A percentile compares a stretch with the other conserved stretches of the same genome.
Evolutionary conservation across 2,329 filamentous ascomycete genomes (phyloP).

Genomic region (Neophaeococcomyces aloes): DNA sequence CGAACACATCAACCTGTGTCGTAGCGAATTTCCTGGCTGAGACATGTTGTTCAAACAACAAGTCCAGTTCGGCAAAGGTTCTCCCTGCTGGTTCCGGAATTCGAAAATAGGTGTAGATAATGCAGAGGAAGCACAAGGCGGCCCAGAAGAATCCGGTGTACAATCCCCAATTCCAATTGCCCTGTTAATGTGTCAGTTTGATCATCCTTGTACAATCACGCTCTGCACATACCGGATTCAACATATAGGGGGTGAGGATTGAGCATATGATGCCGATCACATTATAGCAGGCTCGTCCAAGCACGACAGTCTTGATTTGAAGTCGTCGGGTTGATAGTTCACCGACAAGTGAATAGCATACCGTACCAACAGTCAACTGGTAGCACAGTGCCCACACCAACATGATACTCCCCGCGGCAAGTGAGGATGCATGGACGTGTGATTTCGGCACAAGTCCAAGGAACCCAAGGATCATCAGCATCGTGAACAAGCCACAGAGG

Average conservation of each 20-base stretch:
- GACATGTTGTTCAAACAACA: conserved; percentile 67
- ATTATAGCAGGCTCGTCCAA: conserved; percentile 73
- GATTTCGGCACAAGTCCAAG: conserved; percentile 53
- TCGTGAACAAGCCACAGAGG: conserved; percentile 58
- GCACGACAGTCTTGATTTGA: conserved; percentile 83
- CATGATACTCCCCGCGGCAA: conserved; percentile 80
- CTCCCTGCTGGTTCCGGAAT: conserved; percentile 70
- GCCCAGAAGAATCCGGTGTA: conserved; percentile 84
- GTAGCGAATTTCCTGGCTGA: conserved; percentile 61
- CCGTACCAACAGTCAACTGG: conserved; percentile 77
- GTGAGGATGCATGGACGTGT: conserved; percentile 45
- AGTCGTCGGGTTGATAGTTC: conserved; percentile 74
- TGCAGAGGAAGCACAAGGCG: conserved; percentile 67
- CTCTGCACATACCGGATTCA: conserved; percentile 55
- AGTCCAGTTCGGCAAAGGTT: conserved; percentile 75
- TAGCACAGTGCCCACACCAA: conserved; percentile 72
- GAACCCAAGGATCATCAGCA: conserved; percentile 79
- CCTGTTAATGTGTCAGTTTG: conserved; percentile 37
- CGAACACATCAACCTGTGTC: conserved; percentile 47
- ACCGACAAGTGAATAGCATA: conserved; percentile 78
- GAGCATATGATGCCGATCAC: conserved; percentile 71
- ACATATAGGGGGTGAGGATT: conserved; percentile 82
- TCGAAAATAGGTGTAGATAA: conserved; percentile 71
- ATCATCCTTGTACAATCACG: too few relatives aligned
- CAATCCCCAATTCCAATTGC: conserved; percentile 77